Percentiles rank a stretch among this genome's conserved stretches.
phyloP scores from a whole-genome alignment of 2,329 filamentous ascomycete species.

The Ascochyta clinopodiicola region DNA sequence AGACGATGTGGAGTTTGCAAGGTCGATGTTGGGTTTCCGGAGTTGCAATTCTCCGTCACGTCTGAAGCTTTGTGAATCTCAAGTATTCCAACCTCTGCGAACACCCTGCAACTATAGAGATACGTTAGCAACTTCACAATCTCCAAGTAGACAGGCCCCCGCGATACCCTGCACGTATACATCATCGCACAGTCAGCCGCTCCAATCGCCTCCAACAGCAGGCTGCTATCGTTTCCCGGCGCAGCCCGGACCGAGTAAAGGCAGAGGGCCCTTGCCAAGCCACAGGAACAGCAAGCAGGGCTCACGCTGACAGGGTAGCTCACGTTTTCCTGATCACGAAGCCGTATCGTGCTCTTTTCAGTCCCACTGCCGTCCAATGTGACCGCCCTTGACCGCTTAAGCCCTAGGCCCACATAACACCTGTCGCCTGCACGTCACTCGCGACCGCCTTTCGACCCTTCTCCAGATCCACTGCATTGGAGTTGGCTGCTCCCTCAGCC shows the following conservation, averaged over 20 bases:
- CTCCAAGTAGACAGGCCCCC: constrained; percentile 4
- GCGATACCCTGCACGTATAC: constrained; percentile 10
- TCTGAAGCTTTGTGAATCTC: background rate
- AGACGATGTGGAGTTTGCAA: background rate
- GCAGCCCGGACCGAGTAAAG: constrained; percentile 10
- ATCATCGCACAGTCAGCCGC: constrained; percentile 14
- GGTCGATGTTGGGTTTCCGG: background rate
- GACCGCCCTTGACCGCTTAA: constrained; percentile 42
- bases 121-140: background rate
- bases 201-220: constrained; percentile 11
- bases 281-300: constrained; percentile 12
- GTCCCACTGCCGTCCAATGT: constrained; percentile 41
- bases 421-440: constrained; percentile 43
- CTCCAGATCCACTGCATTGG: constrained; percentile 33
- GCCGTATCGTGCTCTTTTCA: constrained; percentile 30
- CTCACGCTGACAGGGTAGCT: constrained; percentile 22
- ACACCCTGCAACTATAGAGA: background rate
- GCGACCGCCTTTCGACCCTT: constrained; percentile 28
- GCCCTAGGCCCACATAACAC: constrained; percentile 31
- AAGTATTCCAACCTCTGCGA: background rate
- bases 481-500: constrained; percentile 65
- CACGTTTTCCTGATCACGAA: constrained; percentile 37
- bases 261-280: constrained; percentile 7
- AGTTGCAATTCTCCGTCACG: background rate
- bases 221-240: background rate